Conservation (phyloP, 768 basidiomycete species). For the Terana coerulea region DNA sequence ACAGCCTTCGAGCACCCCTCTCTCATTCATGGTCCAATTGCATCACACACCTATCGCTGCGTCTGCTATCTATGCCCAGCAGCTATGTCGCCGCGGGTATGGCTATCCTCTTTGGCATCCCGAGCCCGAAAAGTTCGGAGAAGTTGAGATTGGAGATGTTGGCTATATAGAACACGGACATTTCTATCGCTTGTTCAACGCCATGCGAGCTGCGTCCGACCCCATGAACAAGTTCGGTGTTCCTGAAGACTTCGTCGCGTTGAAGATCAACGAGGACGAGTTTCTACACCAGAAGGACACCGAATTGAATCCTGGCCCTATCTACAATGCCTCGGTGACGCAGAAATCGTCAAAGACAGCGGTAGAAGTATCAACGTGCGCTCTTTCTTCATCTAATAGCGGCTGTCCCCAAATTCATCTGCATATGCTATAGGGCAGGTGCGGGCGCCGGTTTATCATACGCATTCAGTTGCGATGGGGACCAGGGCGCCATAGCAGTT, state of each 20-base stretch:
- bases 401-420: neutral
- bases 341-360: neutral
- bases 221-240: neutral
- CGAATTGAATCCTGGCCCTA: neutral
- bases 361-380: neutral
- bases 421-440: neutral
- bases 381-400: neutral
- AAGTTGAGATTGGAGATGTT: slow-evolving; percentile 19
- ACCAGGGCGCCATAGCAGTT: neutral
- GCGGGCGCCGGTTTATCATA: neutral
- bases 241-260: neutral
- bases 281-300: neutral
- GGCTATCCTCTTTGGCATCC: slow-evolving; percentile 20
- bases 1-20: too few relatives aligned
- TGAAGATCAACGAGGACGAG: neutral
- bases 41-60: too few relatives aligned
- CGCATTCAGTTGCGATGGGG: neutral
- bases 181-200: slow-evolving; percentile 20
- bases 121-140: slow-evolving; percentile 10
- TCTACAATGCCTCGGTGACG: neutral
- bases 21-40: too few relatives aligned
- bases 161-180: slow-evolving; percentile 14
- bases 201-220: neutral
- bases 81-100: slow-evolving; percentile 9
- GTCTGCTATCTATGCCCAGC: slow-evolving; percentile 12